phyloP scores from a whole-genome alignment of 176 grass and related monocot genomes.

The Cymbopogon citratus region DNA sequence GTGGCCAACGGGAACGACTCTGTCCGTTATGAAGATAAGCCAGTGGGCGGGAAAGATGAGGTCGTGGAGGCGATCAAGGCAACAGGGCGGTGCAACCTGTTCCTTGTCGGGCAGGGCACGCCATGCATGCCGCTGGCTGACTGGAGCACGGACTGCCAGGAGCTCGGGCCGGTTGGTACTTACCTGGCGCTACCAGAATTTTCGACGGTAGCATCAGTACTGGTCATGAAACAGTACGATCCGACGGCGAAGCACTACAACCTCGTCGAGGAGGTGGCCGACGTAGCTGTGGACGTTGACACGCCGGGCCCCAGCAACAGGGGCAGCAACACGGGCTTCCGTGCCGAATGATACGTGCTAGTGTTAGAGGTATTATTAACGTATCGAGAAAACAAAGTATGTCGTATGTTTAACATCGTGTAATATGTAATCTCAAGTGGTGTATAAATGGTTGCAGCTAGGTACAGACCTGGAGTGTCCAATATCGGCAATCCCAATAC shows the following conservation, averaged over 20 bases:
- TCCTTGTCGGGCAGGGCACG: constrained; percentile 43
- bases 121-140: constrained; percentile 17
- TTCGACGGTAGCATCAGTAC: constrained; percentile 36
- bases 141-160: constrained; percentile 38
- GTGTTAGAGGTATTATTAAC: no score
- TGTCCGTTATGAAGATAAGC: constrained; percentile 33
- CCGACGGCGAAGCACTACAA: constrained; percentile 26
- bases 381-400: no score
- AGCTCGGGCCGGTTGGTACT: constrained; percentile 51
- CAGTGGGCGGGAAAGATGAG: neutral
- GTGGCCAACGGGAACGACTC: constrained; percentile 21
- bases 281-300: constrained; percentile 22
- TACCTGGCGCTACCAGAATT: constrained; percentile 49
- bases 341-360: neutral
- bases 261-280: constrained; percentile 34
- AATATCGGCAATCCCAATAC: no score
- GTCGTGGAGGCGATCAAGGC: constrained; percentile 23
- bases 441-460: no score
- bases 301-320: constrained; percentile 8
- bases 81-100: constrained; percentile 32
- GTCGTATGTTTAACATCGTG: no score
- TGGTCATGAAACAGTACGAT: constrained; percentile 59
- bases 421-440: no score
- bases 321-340: neutral
- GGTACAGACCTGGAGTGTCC: no score